These are phyloP conservation scores for Candida insectalens DNA, from an alignment of 805 yeast species.

Conservation along the genomic window DNA sequence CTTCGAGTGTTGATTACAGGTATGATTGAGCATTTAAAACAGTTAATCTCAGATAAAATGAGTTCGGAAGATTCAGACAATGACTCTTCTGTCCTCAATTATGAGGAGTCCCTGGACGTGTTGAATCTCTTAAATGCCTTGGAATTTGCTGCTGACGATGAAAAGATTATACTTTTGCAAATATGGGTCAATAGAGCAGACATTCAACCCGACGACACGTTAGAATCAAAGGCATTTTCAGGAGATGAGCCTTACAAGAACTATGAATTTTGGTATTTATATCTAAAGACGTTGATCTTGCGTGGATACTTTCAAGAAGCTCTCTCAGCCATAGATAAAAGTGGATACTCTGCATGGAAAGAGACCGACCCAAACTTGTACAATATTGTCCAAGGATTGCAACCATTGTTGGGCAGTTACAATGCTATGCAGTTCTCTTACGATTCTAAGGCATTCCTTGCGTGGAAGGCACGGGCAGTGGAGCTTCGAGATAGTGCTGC, in stretches of 20 bases:
- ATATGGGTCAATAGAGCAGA: conserved; percentile 67
- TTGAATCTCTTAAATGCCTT: conserved; percentile 50
- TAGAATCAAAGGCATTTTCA: conserved; percentile 33
- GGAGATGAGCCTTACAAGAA: conserved; percentile 36
- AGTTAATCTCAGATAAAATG: conserved; percentile 21
- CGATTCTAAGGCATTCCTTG: conserved; percentile 31
- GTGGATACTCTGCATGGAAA: conserved; percentile 31
- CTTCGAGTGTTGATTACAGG: conserved; percentile 19
- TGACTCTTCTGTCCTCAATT: conserved; percentile 12
- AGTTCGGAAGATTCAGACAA: conserved; percentile 12
- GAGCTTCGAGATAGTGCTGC: conserved; percentile 35
- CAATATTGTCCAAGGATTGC: conserved; percentile 31
- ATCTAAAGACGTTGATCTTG: conserved; percentile 42
- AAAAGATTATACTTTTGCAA: conserved; percentile 33
- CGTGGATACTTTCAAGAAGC: conserved; percentile 59
- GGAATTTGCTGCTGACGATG: conserved; percentile 32
- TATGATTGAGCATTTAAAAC: conserved; percentile 20
- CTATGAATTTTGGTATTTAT: conserved; percentile 52
- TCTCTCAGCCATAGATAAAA: conserved; percentile 32
- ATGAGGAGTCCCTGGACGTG: conserved; percentile 37
- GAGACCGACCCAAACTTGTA: conserved; percentile 22
- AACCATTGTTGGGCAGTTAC: conserved; percentile 30
- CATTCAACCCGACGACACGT: conserved; percentile 49
- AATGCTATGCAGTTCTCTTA: conserved; percentile 23
- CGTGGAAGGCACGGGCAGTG: conserved; percentile 43